These are phyloP conservation scores for Trichosporon sp. DNA, from an alignment of 1,284 basidiomycete species.

Conservation along the genomic window DNA sequence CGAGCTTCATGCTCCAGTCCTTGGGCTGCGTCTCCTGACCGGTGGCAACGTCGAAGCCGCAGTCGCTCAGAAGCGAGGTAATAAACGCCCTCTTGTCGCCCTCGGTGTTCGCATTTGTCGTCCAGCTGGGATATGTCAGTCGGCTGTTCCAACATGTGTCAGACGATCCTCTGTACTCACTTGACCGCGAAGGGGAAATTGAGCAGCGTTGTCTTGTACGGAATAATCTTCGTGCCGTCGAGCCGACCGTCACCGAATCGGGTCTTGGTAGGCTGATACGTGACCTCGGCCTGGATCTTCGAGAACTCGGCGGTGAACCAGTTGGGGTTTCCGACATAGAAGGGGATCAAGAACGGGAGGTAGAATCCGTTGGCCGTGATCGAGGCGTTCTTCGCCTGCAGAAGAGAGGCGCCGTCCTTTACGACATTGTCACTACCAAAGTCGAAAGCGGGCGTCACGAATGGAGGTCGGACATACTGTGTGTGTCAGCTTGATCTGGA, in stretches of 20 bases:
- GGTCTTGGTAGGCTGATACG: constrained; percentile 64
- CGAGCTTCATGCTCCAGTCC: constrained; percentile 1
- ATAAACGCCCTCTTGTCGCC: background rate
- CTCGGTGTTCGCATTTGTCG: background rate
- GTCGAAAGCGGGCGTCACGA: background rate
- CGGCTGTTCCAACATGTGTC: no score
- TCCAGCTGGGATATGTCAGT: background rate
- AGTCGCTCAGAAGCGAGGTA: background rate
- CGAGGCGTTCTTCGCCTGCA: background rate
- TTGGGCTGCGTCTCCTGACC: background rate
- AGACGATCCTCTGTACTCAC: constrained; percentile 19
- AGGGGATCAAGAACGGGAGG: background rate
- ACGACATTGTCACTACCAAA: background rate
- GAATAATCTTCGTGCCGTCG: constrained; percentile 59
- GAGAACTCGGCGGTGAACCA: constrained; percentile 71
- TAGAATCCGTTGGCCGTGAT: background rate
- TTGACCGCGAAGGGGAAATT: constrained; percentile 72
- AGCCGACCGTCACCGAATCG: constrained; percentile 62
- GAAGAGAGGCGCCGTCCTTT: constrained; percentile 1
- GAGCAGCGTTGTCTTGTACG: constrained; percentile 65
- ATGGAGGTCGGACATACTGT: background rate
- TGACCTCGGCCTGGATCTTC: constrained; percentile 62
- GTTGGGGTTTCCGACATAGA: constrained; percentile 68
- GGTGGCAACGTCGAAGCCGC: background rate
- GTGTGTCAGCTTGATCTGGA: background rate